Percentiles rank a stretch among this genome's conserved stretches.
Evolutionary conservation across 176 grass and related monocot species (phyloP).

Genomic region (Oryza meridionalis): DNA sequence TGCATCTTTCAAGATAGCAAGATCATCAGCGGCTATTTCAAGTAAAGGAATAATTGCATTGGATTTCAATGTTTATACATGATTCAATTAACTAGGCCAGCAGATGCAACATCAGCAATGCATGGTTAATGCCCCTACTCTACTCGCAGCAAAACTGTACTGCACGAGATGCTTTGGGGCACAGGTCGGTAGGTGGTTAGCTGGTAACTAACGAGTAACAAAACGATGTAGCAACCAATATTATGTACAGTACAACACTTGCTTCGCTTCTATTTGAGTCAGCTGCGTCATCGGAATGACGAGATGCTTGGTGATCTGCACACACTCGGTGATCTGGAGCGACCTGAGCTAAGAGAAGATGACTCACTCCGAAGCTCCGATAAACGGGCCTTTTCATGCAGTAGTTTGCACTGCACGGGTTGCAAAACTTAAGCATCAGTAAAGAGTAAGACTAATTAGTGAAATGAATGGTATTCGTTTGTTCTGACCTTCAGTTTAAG

Average conservation of each 20-base stretch:
- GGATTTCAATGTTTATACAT: conserved; percentile 1
- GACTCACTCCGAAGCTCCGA: conserved; percentile 42
- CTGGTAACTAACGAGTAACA: conserved; percentile 44
- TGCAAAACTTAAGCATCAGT: neutral
- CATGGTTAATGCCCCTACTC: conserved; percentile 2
- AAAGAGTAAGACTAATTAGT: neutral
- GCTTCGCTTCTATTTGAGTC: neutral
- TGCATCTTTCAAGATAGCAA: no score
- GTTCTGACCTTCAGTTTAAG: conserved; percentile 70
- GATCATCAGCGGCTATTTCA: neutral
- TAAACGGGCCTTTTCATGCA: conserved; percentile 61
- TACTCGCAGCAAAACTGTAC: conserved; percentile 28
- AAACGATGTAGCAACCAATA: neutral
- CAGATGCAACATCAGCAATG: conserved; percentile 21
- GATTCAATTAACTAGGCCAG: neutral
- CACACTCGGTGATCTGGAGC: conserved; percentile 11
- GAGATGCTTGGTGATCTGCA: conserved; percentile 49
- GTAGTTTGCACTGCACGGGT: conserved; percentile 54
- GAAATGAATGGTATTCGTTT: neutral
- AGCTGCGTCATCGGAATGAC: conserved; percentile 25
- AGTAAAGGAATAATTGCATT: conserved; percentile 9
- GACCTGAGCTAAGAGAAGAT: conserved; percentile 27
- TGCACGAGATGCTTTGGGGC: neutral
- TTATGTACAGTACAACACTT: conserved; percentile 52
- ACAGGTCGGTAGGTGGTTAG: conserved; percentile 40